Evolutionary conservation across 352 stramenopile species (phyloP).

Genomic region (Phytophthora capsici): DNA sequence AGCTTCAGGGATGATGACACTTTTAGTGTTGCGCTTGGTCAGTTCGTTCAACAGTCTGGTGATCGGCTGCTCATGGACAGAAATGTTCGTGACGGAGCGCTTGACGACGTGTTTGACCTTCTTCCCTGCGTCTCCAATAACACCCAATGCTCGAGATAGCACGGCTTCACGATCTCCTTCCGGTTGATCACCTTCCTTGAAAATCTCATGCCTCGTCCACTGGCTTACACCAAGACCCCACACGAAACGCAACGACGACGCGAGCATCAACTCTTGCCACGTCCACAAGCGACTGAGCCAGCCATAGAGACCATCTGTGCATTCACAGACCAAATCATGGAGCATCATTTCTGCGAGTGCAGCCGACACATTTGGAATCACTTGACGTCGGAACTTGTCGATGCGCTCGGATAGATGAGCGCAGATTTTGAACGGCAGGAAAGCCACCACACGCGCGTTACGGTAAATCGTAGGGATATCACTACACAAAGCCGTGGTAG

Average conservation of each 20-base stretch:
- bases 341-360: not conserved
- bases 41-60: not conserved
- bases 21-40: not conserved
- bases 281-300: not conserved
- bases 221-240: not conserved
- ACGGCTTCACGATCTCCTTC: not conserved
- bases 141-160: not conserved
- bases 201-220: not conserved
- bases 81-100: not conserved
- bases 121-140: not conserved
- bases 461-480: not conserved
- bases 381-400: not conserved
- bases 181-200: not conserved
- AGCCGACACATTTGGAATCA: too few species aligned
- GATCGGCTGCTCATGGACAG: too few species aligned
- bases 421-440: not conserved
- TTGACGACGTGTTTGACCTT: not conserved
- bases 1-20: not conserved
- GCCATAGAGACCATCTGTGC: not conserved
- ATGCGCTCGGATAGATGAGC: not conserved
- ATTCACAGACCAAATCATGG: not conserved
- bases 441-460: not conserved
- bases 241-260: not conserved
- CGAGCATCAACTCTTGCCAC: not conserved
- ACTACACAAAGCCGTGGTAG: not conserved